Evolutionary conservation across 148 eudicot genomes (phyloP).

Genomic region (Camellia lanceoleosa): DNA sequence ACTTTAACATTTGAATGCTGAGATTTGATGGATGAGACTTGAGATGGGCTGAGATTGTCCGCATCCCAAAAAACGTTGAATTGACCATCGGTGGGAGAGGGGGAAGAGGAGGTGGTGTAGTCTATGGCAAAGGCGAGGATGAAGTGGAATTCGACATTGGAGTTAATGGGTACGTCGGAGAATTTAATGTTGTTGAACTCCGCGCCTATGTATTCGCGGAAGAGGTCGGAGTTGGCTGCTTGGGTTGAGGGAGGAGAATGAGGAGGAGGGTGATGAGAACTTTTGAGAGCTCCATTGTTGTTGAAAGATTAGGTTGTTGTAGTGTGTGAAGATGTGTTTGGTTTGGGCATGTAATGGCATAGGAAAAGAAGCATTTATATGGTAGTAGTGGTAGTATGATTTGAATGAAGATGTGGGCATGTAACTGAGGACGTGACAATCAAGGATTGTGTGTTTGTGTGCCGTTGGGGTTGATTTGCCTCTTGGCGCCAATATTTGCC

Average conservation of each 20-base stretch:
- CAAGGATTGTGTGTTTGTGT: not conserved
- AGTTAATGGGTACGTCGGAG: slow-evolving; percentile 49
- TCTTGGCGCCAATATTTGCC: no score
- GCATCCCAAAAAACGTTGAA: slow-evolving; percentile 57
- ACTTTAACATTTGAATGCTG: slow-evolving; percentile 42
- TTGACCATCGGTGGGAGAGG: slow-evolving; percentile 47
- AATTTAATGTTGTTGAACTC: slow-evolving; percentile 43
- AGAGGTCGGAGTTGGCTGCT: slow-evolving; percentile 42
- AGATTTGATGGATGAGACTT: slow-evolving; percentile 30
- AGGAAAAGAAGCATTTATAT: no score
- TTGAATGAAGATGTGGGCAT: no score
- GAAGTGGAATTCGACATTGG: slow-evolving; percentile 47
- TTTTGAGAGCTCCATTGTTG: slow-evolving; percentile 16
- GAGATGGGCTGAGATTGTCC: slow-evolving; percentile 32
- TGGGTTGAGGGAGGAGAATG: slow-evolving; percentile 3
- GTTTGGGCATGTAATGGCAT: no score
- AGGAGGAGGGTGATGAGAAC: slow-evolving; percentile 1
- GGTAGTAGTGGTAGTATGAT: not conserved
- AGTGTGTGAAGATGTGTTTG: no score
- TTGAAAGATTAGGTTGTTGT: not conserved
- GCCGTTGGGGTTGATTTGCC: not conserved
- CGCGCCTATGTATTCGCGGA: slow-evolving; percentile 63
- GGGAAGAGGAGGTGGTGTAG: slow-evolving; percentile 47
- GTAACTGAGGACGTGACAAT: not conserved
- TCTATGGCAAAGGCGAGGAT: slow-evolving; percentile 60